Conservation (phyloP, 345 rosid genomes). For the Arabidopsis thaliana region DNA sequence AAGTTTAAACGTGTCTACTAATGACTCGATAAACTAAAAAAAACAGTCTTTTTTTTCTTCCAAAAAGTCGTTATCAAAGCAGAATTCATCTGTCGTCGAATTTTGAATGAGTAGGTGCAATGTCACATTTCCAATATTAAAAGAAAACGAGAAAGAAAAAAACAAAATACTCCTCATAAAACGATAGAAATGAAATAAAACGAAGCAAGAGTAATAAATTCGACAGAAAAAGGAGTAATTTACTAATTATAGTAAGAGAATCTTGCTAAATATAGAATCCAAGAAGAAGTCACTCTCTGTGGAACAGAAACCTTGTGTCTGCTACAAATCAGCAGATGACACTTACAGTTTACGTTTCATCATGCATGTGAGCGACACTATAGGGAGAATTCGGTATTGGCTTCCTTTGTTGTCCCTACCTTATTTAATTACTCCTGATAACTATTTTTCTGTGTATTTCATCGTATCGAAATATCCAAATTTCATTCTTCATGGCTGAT, state of each 20-base stretch:
- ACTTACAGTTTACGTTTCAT: constrained; percentile 25
- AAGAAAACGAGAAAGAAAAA: constrained; percentile 6
- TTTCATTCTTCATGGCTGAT: no score
- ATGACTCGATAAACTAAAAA: background rate
- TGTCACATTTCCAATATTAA: constrained; percentile 17
- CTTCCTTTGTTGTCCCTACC: constrained; percentile 20
- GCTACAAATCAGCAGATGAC: constrained; percentile 41
- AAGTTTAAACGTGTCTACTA: constrained; percentile 21
- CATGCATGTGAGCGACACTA: constrained; percentile 30
- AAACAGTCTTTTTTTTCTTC: background rate
- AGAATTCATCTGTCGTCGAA: constrained; percentile 14
- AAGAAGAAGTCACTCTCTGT: constrained; percentile 41
- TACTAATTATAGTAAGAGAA: constrained; percentile 41
- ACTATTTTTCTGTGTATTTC: no score
- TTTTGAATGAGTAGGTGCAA: constrained; percentile 31
- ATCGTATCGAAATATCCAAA: no score
- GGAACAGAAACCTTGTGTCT: constrained; percentile 39
- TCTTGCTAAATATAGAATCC: constrained; percentile 39
- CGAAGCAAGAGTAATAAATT: constrained; percentile 32
- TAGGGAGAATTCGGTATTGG: no score
- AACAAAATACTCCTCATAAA: background rate
- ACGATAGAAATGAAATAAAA: constrained; percentile 11
- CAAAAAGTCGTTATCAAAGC: background rate
- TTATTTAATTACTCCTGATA: background rate
- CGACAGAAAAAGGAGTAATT: background rate